Evolutionary conservation across 805 yeast genomes (phyloP).

Genomic region (Candida wancherniae): DNA sequence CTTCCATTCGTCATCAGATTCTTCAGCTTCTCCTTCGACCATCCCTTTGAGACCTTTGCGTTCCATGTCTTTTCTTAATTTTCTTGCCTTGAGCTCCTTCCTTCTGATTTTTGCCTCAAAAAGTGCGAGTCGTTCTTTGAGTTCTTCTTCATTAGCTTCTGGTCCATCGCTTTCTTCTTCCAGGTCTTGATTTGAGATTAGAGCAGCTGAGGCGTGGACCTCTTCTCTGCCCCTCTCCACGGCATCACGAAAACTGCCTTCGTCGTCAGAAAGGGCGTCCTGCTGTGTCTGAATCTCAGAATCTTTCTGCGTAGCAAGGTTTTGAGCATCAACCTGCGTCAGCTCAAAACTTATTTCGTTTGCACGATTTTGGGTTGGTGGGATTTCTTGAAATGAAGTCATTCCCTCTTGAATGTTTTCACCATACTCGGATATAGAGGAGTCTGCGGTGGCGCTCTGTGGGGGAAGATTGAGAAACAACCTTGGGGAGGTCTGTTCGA

Average conservation of each 20-base stretch:
- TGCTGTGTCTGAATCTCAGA: conserved; percentile 5
- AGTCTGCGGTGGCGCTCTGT: conserved; percentile 10
- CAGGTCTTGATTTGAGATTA: conserved; percentile 16
- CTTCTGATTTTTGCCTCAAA: conserved; percentile 36
- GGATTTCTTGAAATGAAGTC: conserved; percentile 22
- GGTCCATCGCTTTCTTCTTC: conserved; percentile 17
- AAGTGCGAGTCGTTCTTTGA: conserved; percentile 27
- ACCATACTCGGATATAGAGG: conserved; percentile 2
- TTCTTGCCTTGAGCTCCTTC: conserved; percentile 30
- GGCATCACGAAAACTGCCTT: conserved; percentile 25
- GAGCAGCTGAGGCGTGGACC: too few relatives aligned
- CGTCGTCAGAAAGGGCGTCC: conserved; percentile 17
- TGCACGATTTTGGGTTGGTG: conserved; percentile 13
- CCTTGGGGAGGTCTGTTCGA: conserved; percentile 4
- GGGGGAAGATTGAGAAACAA: conserved; percentile 30
- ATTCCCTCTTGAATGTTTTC: conserved; percentile 6
- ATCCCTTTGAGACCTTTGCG: conserved; percentile 54
- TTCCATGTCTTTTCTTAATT: conserved; percentile 48
- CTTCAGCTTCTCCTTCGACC: conserved; percentile 80
- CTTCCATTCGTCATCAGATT: conserved; percentile 85
- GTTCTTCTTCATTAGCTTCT: conserved; percentile 22
- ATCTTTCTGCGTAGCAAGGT: conserved; percentile 12
- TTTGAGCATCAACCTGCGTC: conserved; percentile 19
- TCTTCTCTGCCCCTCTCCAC: conserved; percentile 22
- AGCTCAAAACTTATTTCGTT: conserved; percentile 11